These are phyloP conservation scores for Zoysia japonica DNA, from an alignment of 176 grass and related monocot genomes.

Conservation along the genomic window DNA sequence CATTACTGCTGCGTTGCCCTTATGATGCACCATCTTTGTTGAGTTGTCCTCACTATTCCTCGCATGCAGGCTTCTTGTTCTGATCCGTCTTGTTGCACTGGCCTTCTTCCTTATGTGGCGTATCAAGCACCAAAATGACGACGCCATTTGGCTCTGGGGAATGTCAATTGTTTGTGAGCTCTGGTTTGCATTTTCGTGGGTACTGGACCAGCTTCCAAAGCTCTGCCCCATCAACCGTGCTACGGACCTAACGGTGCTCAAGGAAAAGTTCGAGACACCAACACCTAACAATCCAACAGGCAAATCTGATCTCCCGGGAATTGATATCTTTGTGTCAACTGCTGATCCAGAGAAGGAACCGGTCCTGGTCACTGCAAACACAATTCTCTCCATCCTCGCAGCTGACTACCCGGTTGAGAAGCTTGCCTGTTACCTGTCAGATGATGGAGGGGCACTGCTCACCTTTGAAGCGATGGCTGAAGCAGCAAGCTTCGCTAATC, in stretches of 20 bases:
- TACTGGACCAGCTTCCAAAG: slow-evolving; percentile 95
- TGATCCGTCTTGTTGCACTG: slow-evolving; percentile 71
- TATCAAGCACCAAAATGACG: slow-evolving; percentile 75
- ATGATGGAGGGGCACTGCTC: slow-evolving; percentile 91
- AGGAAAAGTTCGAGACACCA: slow-evolving; percentile 87
- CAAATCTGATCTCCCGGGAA: slow-evolving; percentile 85
- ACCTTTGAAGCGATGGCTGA: slow-evolving; percentile 99
- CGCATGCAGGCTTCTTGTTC: slow-evolving; percentile 64
- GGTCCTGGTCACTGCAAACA: slow-evolving; percentile 90
- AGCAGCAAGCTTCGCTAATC: slow-evolving; percentile 84
- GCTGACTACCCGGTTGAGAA: slow-evolving; percentile 95
- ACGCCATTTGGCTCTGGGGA: slow-evolving; percentile 91
- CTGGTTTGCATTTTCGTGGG: slow-evolving; percentile 97
- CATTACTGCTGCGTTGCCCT: background rate
- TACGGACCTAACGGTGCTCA: slow-evolving; percentile 80
- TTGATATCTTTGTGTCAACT: slow-evolving; percentile 88
- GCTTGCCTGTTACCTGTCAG: slow-evolving; percentile 89
- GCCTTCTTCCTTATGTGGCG: slow-evolving; percentile 52
- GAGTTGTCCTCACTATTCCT: slow-evolving; percentile 5
- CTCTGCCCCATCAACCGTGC: slow-evolving; percentile 87
- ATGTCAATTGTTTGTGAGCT: slow-evolving; percentile 94
- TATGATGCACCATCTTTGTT: background rate
- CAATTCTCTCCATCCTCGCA: slow-evolving; percentile 91
- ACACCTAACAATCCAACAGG: slow-evolving; percentile 73
- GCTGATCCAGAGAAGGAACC: slow-evolving; percentile 95